Evolutionary conservation across 176 grass and related monocot species (phyloP), one percentile per base, ranked within the genome.

Genomic region (Microstegium vimineum): DNA sequence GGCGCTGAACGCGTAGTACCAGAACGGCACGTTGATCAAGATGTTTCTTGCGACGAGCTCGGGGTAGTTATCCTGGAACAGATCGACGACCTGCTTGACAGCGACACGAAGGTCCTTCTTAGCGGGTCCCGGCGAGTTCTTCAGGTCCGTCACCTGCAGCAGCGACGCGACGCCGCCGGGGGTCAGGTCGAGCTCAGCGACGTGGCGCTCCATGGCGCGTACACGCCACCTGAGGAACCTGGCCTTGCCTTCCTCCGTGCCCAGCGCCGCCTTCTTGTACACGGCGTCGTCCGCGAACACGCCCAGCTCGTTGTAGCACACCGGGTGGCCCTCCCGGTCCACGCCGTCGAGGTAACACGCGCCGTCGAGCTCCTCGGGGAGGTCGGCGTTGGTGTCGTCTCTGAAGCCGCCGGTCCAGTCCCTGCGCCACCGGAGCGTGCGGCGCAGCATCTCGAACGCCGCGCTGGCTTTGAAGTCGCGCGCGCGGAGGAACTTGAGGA

Each of bases 401-500:
- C n/a, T n/a, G n/a, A n/a, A n/a, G n/a, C n/a, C n/a, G n/a, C 88
- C 86, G 9, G 83, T 59, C 74, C 78, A 84, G 46, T 90, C 85
- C 88, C 83, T 83, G 77, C 96, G 87, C 96, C 96, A 99, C 8
- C 30, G 87, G 51, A 99, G 93, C 13, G 89, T 93, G 59, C 52
- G 77, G 60, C 80, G 85, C 40, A 99, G 96, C 93, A 95, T 93
- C 33, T 95, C 91, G 80, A 95, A 99, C 15, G 96, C 90, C 6
- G 90, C 93, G 46, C 94, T 85, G 6, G 91, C 93, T 83, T 99
- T 99, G 87, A 95, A 95, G 68, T 99, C 96, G 22, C 96, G 93
- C 20, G 96, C 93, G 46, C 96, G 93, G 71, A 99, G 96, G 91
- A 99, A 99, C 82, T 99, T 99, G 84, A 99, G 91, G 69, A 99